Evolutionary conservation across 306 rosid species (phyloP).

Genomic region (Citrullus colocynthis): DNA sequence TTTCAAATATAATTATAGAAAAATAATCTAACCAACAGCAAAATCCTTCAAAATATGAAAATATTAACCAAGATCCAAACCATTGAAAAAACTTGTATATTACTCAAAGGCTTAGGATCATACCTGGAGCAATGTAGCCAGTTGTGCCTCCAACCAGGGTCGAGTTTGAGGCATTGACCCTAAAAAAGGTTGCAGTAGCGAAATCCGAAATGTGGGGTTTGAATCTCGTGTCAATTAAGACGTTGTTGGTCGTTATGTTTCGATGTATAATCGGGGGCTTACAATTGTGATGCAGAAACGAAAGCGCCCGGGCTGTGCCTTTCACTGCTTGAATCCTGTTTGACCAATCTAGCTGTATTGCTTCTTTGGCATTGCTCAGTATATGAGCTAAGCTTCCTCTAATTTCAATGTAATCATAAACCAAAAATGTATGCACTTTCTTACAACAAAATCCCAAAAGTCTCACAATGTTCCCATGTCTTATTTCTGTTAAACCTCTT

Average conservation of each 20-base stretch:
- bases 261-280: conserved; percentile 22
- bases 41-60: background rate
- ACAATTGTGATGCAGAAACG: conserved; percentile 11
- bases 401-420: conserved; percentile 31
- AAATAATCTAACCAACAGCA: too few relatives aligned
- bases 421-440: conserved; percentile 25
- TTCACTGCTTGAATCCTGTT: conserved; percentile 19
- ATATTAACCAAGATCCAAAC: background rate
- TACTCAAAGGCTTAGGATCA: background rate
- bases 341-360: conserved; percentile 22
- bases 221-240: conserved; percentile 15
- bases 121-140: conserved; percentile 43
- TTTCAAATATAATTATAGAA: too few relatives aligned
- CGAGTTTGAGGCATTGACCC: conserved; percentile 15
- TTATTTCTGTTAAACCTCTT: conserved; percentile 21
- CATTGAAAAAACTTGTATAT: background rate
- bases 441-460: conserved; percentile 30
- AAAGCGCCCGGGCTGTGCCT: conserved; percentile 18
- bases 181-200: conserved; percentile 7
- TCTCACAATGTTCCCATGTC: conserved; percentile 35
- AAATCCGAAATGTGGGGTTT: conserved; percentile 23
- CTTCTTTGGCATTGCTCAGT: conserved; percentile 13
- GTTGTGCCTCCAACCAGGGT: conserved; percentile 21
- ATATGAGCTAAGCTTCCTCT: conserved; percentile 23
- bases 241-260: conserved; percentile 30